Conservation (phyloP, 2,329 filamentous ascomycete species). For the Ophiosphaerella narmari region DNA sequence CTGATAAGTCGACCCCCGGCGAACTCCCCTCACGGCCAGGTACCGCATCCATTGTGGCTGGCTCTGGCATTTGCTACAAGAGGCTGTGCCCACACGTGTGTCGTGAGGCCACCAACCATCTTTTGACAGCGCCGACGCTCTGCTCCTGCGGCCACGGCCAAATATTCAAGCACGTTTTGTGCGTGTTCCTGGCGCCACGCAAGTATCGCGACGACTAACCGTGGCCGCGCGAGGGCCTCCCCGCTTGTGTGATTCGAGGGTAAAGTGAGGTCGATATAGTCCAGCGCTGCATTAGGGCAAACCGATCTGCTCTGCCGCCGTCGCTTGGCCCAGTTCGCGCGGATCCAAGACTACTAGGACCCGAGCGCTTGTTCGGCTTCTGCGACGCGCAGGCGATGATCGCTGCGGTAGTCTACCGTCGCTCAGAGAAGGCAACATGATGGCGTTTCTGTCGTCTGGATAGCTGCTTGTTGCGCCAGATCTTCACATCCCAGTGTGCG, state of each 20-base stretch:
- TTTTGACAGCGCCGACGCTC: slow-evolving; percentile 10
- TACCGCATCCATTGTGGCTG: slow-evolving; percentile 22
- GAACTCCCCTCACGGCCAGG: slow-evolving; percentile 13
- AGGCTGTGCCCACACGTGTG: slow-evolving; percentile 11
- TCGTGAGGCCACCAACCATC: slow-evolving; percentile 7
- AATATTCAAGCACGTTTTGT: slow-evolving; percentile 18
- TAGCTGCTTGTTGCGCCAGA: slow-evolving; percentile 27
- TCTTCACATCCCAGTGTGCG: not conserved
- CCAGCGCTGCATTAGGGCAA: slow-evolving; percentile 18
- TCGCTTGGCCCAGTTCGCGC: slow-evolving; percentile 24
- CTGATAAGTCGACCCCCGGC: slow-evolving; percentile 22
- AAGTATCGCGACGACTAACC: slow-evolving; percentile 12
- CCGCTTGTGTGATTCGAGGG: slow-evolving; percentile 29
- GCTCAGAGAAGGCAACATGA: slow-evolving; percentile 13
- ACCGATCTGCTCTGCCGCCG: slow-evolving; percentile 27
- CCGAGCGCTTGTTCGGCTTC: slow-evolving; percentile 23
- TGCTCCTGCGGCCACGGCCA: not conserved
- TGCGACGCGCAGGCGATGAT: not conserved
- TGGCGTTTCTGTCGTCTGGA: slow-evolving; percentile 27
- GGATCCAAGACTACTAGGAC: slow-evolving; percentile 26
- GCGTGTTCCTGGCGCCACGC: slow-evolving; percentile 31
- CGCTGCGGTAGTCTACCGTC: too few species aligned
- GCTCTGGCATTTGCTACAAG: slow-evolving; percentile 13
- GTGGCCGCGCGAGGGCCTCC: slow-evolving; percentile 17
- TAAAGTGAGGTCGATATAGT: slow-evolving; percentile 10